A percentile compares a stretch with the other conserved stretches of the same genome.
Conservation (phyloP, 345 rosid species). For the Arabis alpina region DNA sequence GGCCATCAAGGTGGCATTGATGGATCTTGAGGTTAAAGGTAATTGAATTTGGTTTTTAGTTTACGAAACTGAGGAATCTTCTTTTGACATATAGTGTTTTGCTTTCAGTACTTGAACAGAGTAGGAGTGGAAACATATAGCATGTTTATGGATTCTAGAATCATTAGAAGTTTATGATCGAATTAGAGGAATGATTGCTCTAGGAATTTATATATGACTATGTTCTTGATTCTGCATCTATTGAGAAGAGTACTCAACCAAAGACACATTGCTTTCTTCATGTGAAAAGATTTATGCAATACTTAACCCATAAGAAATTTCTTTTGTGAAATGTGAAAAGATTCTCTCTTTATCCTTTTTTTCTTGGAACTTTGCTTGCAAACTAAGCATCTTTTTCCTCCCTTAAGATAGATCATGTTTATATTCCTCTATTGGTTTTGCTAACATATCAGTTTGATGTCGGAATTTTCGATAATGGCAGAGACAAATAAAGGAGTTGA, state of each 20-base stretch:
- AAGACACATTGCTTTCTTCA: slow-evolving; percentile 9
- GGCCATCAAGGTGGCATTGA: slow-evolving; percentile 62
- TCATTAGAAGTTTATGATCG: neutral
- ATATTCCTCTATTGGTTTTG: slow-evolving; percentile 33
- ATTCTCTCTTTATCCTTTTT: slow-evolving; percentile 17
- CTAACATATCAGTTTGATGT: slow-evolving; percentile 2
- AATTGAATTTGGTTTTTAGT: neutral
- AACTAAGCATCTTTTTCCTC: slow-evolving; percentile 7
- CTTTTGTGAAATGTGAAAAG: neutral
- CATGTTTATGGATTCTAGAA: neutral
- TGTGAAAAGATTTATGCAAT: slow-evolving; percentile 12
- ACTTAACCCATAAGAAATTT: slow-evolving; percentile 21
- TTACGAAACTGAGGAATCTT: neutral
- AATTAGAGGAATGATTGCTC: neutral
- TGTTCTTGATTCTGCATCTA: slow-evolving; percentile 10
- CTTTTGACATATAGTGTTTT: neutral
- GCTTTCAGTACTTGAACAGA: neutral
- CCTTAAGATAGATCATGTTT: slow-evolving; percentile 16
- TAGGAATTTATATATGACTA: neutral
- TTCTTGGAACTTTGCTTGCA: slow-evolving; percentile 20
- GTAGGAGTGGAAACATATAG: no score
- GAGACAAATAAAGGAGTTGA: slow-evolving; percentile 54
- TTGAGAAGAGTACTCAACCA: neutral
- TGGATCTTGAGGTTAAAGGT: slow-evolving; percentile 10
- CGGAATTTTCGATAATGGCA: slow-evolving; percentile 46